Percentiles rank a stretch among this genome's conserved stretches.
Evolutionary conservation across 75 land plant genomes (phyloP).

Genomic region (Sequoia sempervirens): DNA sequence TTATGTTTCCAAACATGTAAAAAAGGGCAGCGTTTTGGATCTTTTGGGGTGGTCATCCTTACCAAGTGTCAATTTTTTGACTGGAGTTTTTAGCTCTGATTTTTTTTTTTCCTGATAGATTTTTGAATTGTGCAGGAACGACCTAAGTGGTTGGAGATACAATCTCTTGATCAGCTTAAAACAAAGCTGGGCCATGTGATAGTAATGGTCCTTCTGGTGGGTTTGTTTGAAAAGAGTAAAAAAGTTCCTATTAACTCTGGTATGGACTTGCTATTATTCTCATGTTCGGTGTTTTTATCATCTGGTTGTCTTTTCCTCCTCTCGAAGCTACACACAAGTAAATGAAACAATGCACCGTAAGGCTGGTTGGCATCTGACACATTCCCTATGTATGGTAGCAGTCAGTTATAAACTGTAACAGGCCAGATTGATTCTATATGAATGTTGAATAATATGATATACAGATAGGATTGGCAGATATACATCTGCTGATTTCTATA

Average conservation of each 20-base stretch:
- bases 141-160: constrained; percentile 80
- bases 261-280: constrained; percentile 67
- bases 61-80: not conserved
- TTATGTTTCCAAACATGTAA: not conserved
- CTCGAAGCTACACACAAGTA: constrained; percentile 39
- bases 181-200: constrained; percentile 96
- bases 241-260: constrained; percentile 49
- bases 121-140: constrained; percentile 45
- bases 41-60: not conserved
- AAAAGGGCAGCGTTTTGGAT: not conserved
- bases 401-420: not conserved
- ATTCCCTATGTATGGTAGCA: not conserved
- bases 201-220: constrained; percentile 87
- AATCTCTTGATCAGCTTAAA: constrained; percentile 76
- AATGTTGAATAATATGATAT: not conserved
- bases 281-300: constrained; percentile 65
- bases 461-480: not conserved
- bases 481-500: not conserved
- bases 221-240: constrained; percentile 89
- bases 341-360: not conserved
- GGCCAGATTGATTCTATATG: not conserved
- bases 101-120: not conserved
- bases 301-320: constrained; percentile 68
- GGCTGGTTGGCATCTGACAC: not conserved
- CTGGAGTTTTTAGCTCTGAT: not conserved